Evolutionary conservation across 768 basidiomycete genomes (phyloP), one percentile per base, ranked within the genome.

Genomic region (Pluteus cervinus): DNA sequence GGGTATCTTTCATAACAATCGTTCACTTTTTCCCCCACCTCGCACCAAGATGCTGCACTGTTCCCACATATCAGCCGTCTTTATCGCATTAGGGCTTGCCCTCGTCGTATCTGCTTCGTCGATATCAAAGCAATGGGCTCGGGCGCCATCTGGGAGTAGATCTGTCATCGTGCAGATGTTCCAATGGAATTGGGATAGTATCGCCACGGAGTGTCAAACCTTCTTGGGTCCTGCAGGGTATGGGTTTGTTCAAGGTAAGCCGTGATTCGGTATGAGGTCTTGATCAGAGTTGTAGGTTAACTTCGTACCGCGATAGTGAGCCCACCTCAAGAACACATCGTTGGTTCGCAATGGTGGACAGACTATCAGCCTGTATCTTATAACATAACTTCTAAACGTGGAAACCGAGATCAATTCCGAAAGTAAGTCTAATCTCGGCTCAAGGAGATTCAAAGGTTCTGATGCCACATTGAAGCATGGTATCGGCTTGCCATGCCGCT

Each of bases 311-410:
- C 16, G 11, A 24, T 42, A 69, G 68, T 67, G 31, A 69, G 68
- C 50, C 76, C 76, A 0, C 63, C 79, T 3, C 64, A 67, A 40
- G 80, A 82, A 45, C 79, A 81, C 46, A 56, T 81, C 29, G 46
- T 57, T 10, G 81, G 80, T 4, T 8, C 59, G 2, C 68, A 81
- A 47, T 84, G 81, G 81, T 84, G 81, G 81, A 83, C 81, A 0
- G 81, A 82, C 50, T 83, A 85, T 48, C 81, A 71, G 58, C 73
- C 76, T 3, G 79, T 81, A 0, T 81, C 79, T 1, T 81, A 83
- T 50, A 79, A 38, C 7, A 51, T 83, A 33, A 77, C 68, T 1
- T 81, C 79, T 1, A 84, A 83, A 53, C 75, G 78, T 1, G 82
- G 81, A 4, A 64, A 74, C 44, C 66, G 76, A 10, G 41, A 53